A percentile compares a stretch with the other conserved stretches of the same genome.
Evolutionary conservation across 805 yeast genomes (phyloP).

Genomic region (Grigorovia transvaalensis): DNA sequence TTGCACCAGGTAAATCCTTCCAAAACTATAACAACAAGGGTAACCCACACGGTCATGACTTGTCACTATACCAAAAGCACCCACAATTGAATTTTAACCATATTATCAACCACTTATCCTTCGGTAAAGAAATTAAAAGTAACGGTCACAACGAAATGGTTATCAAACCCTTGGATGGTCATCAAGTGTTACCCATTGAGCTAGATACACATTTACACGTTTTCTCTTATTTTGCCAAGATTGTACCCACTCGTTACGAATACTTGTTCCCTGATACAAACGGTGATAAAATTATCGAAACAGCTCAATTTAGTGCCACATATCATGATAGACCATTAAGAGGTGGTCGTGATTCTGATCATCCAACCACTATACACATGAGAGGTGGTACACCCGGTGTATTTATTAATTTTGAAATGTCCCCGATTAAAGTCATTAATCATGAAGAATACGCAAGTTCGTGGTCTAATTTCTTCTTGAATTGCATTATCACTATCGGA

Average conservation of each 20-base stretch:
- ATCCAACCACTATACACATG: conserved; percentile 72
- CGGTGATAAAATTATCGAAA: conserved; percentile 36
- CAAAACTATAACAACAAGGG: conserved; percentile 24
- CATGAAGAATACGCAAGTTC: conserved; percentile 56
- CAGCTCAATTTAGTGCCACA: conserved; percentile 86
- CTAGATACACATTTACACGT: conserved; percentile 47
- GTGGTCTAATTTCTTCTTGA: conserved; percentile 73
- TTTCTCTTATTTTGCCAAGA: conserved; percentile 73
- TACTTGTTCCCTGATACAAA: conserved; percentile 50
- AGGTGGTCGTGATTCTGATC: conserved; percentile 89
- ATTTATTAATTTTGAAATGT: conserved; percentile 79
- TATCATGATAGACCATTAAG: conserved; percentile 72
- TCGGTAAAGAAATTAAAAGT: conserved; percentile 39
- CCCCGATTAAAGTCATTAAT: conserved; percentile 86
- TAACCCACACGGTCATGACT: conserved; percentile 66
- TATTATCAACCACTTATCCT: conserved; percentile 66
- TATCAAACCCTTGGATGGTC: conserved; percentile 61
- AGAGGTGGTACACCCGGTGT: conserved; percentile 89
- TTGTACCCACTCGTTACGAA: conserved; percentile 82
- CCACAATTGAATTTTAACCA: conserved; percentile 69
- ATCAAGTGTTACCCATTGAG: conserved; percentile 19
- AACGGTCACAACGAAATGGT: conserved; percentile 14
- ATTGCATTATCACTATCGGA: conserved; percentile 81
- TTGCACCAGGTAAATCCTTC: conserved; percentile 86
- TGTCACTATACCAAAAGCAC: conserved; percentile 55